Evolutionary conservation across 331 rosid genomes (phyloP), one percentile per base, ranked within the genome.

Genomic region (Quercus lobata): DNA sequence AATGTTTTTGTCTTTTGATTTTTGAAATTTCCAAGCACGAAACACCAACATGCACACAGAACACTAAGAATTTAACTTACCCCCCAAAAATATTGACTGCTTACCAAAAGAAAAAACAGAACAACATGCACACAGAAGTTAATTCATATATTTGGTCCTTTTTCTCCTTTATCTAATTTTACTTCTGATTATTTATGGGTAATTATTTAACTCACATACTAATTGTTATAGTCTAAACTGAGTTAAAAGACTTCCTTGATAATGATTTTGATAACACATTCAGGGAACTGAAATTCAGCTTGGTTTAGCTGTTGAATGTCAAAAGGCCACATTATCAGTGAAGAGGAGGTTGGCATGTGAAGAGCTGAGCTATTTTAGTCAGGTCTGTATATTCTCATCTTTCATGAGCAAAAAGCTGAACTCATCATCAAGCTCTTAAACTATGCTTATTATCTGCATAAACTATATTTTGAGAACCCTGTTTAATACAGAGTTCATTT

Each of bases 341-440:
- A 95, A 91, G 81, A 95, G 98, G 81, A 92, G 98, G 62, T 73
- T 95, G 89, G 98, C 98, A 81, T 95, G 98, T 88, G 98, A 95
- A 79, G 96, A 87, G 22, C 75, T 95, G 76, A 83, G 83, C 84
- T 95, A 92, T 86, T 91, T 91, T 79, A 91, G 91, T 75, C 97
- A 94, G 98, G 97, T 92, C 37, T 74, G 68, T 56, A 18, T 80
- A 61, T 68, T 73, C 17, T 61, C n/a, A n/a, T 37, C 54, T 68
- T 10, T 19, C 53, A 9, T 68, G 34, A 34, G 53, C 15, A 34
- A 35, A 68, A 68, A n/a, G 8, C 11, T 34, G 15, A 35, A 34
- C 46, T 35, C 72, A 57, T 57, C 54, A 56, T 27, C 73, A 55
- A 37, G 77, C 32, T 69, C 72, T 60, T 63, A 55, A 24, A 22